These are phyloP conservation scores for Mentha longifolia DNA, from an alignment of 257 asterid genomes.

Conservation along the genomic window DNA sequence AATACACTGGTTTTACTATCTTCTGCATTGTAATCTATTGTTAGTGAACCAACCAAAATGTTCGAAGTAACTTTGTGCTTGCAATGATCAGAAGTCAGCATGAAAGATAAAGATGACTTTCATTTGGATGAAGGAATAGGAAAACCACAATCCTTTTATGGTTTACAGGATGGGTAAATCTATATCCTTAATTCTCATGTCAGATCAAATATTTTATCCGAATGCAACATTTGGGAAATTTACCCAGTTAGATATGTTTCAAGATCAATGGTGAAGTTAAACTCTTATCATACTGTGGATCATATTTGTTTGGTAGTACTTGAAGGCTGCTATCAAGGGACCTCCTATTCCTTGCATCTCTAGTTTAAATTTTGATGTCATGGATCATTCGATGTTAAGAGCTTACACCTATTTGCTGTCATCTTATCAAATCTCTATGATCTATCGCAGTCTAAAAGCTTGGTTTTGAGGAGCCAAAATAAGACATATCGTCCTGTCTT, in stretches of 20 bases:
- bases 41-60: slow-evolving; percentile 3
- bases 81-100: neutral
- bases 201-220: neutral
- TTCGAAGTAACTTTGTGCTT: neutral
- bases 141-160: neutral
- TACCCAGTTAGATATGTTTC: neutral
- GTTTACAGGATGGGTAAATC: neutral
- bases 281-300: too few species aligned
- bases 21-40: slow-evolving; percentile 7
- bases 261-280: neutral
- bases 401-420: neutral
- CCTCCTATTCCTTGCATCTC: slow-evolving; percentile 16
- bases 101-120: slow-evolving; percentile 2
- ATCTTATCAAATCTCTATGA: slow-evolving; percentile 19
- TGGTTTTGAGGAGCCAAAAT: slow-evolving; percentile 70
- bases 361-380: slow-evolving; percentile 2
- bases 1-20: neutral
- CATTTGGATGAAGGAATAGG: neutral
- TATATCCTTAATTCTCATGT: neutral
- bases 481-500: slow-evolving; percentile 88
- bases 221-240: neutral
- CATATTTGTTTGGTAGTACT: neutral
- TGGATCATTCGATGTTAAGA: neutral
- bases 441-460: slow-evolving; percentile 76
- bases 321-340: neutral